phyloP scores from a whole-genome alignment of 1,284 basidiomycete species.

The Apiotrichum gamsii region DNA sequence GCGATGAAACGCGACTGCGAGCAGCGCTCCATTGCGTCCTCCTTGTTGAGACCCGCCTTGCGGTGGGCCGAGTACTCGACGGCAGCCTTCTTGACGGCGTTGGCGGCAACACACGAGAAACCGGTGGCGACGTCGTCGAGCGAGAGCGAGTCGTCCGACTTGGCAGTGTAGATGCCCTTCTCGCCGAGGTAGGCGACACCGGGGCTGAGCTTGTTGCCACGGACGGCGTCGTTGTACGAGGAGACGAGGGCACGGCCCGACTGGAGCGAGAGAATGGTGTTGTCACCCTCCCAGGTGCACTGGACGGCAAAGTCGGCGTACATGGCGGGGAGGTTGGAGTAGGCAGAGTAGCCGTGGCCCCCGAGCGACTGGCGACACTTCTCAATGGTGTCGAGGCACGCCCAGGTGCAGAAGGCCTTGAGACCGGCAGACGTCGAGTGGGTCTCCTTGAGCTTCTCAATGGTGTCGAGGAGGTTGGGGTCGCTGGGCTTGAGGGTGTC shows the following conservation, averaged over 20 bases:
- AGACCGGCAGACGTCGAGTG: constrained; percentile 56
- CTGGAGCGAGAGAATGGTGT: constrained; percentile 53
- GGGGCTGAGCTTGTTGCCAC: constrained; percentile 50
- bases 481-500: constrained; percentile 52
- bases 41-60: constrained; percentile 50
- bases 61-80: constrained; percentile 48
- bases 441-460: constrained; percentile 55
- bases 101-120: constrained; percentile 53
- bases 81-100: constrained; percentile 53
- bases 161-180: constrained; percentile 43
- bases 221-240: constrained; percentile 49
- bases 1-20: constrained; percentile 54
- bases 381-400: constrained; percentile 54
- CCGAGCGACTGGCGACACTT: constrained; percentile 54
- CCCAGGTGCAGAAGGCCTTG: constrained; percentile 59
- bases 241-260: constrained; percentile 52
- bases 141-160: constrained; percentile 49
- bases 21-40: constrained; percentile 53
- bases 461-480: constrained; percentile 42
- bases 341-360: constrained; percentile 56
- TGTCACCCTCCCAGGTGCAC: constrained; percentile 56
- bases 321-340: constrained; percentile 54
- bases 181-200: constrained; percentile 52
- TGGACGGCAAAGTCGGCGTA: constrained; percentile 54
- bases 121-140: constrained; percentile 51